Conservation (phyloP, 176 grass and related monocot species). For the Lolium perenne region DNA sequence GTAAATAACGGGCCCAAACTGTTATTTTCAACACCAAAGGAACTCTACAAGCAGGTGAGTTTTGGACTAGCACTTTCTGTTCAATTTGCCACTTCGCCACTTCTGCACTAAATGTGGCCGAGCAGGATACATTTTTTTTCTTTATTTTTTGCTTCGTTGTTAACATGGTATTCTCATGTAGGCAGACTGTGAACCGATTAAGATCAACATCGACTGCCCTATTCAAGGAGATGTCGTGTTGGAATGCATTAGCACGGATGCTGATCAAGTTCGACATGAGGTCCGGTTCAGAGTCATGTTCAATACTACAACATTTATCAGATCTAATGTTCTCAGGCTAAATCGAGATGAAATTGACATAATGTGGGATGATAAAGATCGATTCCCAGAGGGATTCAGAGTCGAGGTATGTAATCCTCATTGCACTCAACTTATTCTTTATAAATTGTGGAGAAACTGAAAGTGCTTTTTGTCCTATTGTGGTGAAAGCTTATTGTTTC, state of each 20-base stretch:
- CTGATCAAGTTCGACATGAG: slow-evolving; percentile 60
- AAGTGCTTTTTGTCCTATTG: slow-evolving; percentile 36
- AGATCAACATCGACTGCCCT: slow-evolving; percentile 83
- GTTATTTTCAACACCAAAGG: slow-evolving; percentile 77
- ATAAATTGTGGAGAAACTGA: slow-evolving; percentile 21
- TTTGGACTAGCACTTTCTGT: slow-evolving; percentile 6
- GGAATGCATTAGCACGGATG: slow-evolving; percentile 87
- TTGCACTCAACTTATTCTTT: slow-evolving; percentile 28
- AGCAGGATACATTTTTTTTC: too few species aligned
- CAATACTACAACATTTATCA: slow-evolving; percentile 80
- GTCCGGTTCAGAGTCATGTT: slow-evolving; percentile 95
- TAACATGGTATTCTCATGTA: slow-evolving; percentile 41
- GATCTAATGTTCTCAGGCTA: slow-evolving; percentile 83
- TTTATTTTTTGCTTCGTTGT: background rate
- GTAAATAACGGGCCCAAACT: slow-evolving; percentile 57
- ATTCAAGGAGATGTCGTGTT: slow-evolving; percentile 94
- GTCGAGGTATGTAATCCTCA: slow-evolving; percentile 60
- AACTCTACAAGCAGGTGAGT: slow-evolving; percentile 77
- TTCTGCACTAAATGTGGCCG: too few species aligned
- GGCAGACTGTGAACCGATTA: slow-evolving; percentile 83
- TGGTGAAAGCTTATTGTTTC: slow-evolving; percentile 72
- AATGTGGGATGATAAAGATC: slow-evolving; percentile 79
- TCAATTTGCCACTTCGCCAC: too few species aligned
- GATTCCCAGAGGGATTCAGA: slow-evolving; percentile 75
- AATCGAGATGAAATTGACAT: slow-evolving; percentile 85